A percentile compares a stretch with the other conserved stretches of the same genome.
Conservation (phyloP, 345 rosid genomes). For the Combretum micranthum region DNA sequence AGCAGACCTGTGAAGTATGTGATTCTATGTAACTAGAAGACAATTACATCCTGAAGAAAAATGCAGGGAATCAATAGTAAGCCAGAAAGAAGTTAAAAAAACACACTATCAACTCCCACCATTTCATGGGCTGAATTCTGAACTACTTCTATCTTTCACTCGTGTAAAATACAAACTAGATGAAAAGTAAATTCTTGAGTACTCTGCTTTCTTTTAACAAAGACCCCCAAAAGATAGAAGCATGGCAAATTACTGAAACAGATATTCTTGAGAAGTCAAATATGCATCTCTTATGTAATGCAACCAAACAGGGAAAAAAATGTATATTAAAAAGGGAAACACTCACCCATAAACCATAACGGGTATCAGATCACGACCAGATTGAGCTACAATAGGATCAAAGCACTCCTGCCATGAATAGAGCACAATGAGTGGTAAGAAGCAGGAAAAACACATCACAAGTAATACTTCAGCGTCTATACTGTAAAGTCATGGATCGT, state of each 20-base stretch:
- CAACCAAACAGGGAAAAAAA: not conserved
- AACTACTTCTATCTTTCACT: no score
- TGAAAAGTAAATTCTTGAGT: not conserved
- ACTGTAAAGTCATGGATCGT: no score
- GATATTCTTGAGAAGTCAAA: no score
- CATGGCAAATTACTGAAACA: no score
- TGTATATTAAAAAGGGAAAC: not conserved
- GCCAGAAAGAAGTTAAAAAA: no score
- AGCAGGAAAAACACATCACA: conserved; percentile 1
- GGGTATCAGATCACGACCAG: conserved; percentile 98
- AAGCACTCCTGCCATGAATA: conserved; percentile 75
- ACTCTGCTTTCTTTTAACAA: not conserved
- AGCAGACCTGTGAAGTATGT: no score
- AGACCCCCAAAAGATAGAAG: not conserved
- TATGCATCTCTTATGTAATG: not conserved
- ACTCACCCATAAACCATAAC: conserved; percentile 95
- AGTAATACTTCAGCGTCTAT: not conserved
- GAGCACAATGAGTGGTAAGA: not conserved
- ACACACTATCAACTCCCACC: no score
- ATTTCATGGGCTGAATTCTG: no score
- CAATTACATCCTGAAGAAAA: no score
- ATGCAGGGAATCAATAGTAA: no score
- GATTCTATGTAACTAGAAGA: no score
- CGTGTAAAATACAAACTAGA: not conserved
- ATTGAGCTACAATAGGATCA: conserved; percentile 80